Conservation (phyloP, 768 basidiomycete genomes). For the Lentinula sp. region DNA sequence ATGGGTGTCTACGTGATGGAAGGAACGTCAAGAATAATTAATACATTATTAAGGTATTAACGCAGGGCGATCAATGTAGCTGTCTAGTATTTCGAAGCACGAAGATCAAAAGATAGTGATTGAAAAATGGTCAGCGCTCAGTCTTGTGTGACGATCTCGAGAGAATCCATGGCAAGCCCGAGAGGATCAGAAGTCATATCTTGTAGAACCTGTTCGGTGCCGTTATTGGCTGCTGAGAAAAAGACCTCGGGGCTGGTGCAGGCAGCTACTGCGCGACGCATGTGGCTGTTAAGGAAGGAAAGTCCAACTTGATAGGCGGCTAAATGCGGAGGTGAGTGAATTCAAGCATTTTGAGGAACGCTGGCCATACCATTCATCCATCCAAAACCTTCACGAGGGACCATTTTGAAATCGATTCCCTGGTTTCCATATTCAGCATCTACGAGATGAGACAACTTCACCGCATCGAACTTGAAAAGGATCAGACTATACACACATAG, state of each 20-base stretch:
- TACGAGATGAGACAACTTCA: conserved; percentile 90
- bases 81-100: neutral
- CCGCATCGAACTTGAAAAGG: conserved; percentile 76
- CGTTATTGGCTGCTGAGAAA: conserved; percentile 47
- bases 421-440: conserved; percentile 97
- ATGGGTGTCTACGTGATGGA: neutral
- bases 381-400: conserved; percentile 95
- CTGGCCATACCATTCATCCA: conserved; percentile 86
- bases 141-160: conserved; percentile 25
- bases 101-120: neutral
- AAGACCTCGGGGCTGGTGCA: conserved; percentile 92
- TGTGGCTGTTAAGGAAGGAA: conserved; percentile 86
- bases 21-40: neutral
- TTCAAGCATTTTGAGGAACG: neutral
- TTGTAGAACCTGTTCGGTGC: conserved; percentile 28
- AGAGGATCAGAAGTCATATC: conserved; percentile 48
- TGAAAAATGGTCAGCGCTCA: neutral
- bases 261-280: conserved; percentile 92
- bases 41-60: neutral
- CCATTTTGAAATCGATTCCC: conserved; percentile 96
- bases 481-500: neutral
- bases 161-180: conserved; percentile 57
- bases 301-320: conserved; percentile 97
- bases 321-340: conserved; percentile 19
- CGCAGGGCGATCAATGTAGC: neutral